These are phyloP conservation scores for Anaeramoeba flamelloides DNA, from an alignment of 78 protist genomes.

Conservation along the genomic window DNA sequence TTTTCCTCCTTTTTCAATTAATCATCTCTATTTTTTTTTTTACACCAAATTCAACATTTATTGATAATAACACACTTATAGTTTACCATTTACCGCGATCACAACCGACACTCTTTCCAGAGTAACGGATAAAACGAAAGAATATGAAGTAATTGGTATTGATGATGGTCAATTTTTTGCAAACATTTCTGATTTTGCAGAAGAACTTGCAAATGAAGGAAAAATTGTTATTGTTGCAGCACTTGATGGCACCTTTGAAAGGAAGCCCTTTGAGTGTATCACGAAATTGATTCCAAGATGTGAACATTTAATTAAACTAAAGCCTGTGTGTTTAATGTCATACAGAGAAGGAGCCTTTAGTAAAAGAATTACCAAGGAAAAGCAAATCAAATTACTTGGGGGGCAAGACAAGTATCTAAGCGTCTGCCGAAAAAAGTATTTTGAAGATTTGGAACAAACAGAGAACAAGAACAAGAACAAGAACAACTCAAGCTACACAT, in stretches of 20 bases:
- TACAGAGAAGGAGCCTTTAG: conserved; percentile 52
- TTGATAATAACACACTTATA: no score
- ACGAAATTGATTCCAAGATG: conserved; percentile 45
- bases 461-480: no score
- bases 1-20: no score
- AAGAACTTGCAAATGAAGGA: conserved; percentile 53
- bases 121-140: conserved; percentile 12
- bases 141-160: conserved; percentile 57
- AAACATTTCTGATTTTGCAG: conserved; percentile 53
- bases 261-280: conserved; percentile 39
- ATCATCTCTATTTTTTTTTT: no score
- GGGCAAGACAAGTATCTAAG: conserved; percentile 63
- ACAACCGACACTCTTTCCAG: conserved; percentile 31
- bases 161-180: conserved; percentile 88
- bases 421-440: conserved; percentile 63
- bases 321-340: conserved; percentile 58
- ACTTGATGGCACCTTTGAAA: conserved; percentile 42
- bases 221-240: conserved; percentile 69
- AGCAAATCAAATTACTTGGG: conserved; percentile 52
- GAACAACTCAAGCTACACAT: no score
- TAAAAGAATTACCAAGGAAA: conserved; percentile 35
- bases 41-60: conserved; percentile 11
- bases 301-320: conserved; percentile 51
- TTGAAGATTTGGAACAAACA: no score
- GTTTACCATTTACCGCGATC: conserved; percentile 33